These are phyloP conservation scores for Kwoniella shivajii DNA, from an alignment of 1,284 basidiomycete species.

Conservation along the genomic window DNA sequence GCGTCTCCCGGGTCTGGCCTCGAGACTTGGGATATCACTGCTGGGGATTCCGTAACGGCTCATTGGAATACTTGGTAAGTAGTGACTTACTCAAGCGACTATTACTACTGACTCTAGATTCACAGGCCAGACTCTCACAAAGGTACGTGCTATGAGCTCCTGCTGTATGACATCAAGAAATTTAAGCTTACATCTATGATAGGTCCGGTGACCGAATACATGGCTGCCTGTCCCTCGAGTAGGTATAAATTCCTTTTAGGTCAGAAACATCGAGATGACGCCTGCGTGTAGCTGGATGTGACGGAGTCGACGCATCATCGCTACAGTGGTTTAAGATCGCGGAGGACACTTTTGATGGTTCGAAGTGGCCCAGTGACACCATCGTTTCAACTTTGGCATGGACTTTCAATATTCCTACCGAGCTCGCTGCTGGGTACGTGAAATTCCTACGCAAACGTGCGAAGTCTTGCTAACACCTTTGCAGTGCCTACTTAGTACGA, in stretches of 20 bases:
- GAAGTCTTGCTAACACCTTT: too few relatives aligned
- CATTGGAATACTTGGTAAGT: slow-evolving; percentile 26
- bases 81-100: not conserved
- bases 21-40: slow-evolving; percentile 22
- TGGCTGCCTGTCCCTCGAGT: slow-evolving; percentile 25
- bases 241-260: not conserved
- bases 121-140: slow-evolving; percentile 13
- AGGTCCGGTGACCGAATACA: slow-evolving; percentile 27
- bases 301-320: slow-evolving; percentile 26
- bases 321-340: slow-evolving; percentile 40
- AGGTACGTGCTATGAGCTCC: not conserved
- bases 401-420: slow-evolving; percentile 28
- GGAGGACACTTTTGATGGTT: slow-evolving; percentile 22
- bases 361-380: slow-evolving; percentile 26
- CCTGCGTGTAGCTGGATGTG: slow-evolving; percentile 17
- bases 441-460: not conserved
- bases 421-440: slow-evolving; percentile 20
- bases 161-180: not conserved
- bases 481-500: slow-evolving; percentile 31
- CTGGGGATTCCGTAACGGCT: slow-evolving; percentile 22
- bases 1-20: slow-evolving; percentile 17
- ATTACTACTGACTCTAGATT: slow-evolving; percentile 9
- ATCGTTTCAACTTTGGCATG: slow-evolving; percentile 14
- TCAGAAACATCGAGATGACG: not conserved
- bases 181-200: not conserved